Evolutionary conservation across 2,329 filamentous ascomycete genomes (phyloP), one percentile per base, ranked within the genome.

Genomic region (Blumeriella jaapii): DNA sequence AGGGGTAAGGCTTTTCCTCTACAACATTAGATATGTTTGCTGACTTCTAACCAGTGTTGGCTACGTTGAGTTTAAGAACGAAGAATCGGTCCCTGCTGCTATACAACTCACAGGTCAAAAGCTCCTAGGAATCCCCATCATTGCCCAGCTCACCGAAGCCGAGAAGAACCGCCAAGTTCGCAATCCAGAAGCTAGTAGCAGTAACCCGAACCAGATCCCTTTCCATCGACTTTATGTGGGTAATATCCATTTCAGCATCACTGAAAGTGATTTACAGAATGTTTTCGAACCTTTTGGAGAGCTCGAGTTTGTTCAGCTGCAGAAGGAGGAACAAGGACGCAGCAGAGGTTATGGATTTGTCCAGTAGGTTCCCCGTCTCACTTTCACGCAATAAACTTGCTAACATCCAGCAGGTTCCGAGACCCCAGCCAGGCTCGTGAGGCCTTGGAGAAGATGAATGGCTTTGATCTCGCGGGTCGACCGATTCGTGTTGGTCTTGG

Each of bases 231-330:
- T 98, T 41, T 98, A 96, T 61, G 89, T 98, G 50, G 91, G 91
- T 61, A 98, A 98, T 59, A 96, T 98, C 51, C 91, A 98, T 67
- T 98, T 98, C 71, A 95, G 86, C 59, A 93, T 98, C 59, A 95
- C 86, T 56, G 91, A 98, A 63, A 78, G 80, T 59, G 93, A 98
- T 62, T 68, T 98, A 48, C 81, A 89, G 68, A 86, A 89, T 58
- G 86, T 98, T 42, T 98, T 98, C 60, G 85, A 93, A 63, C 89
- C 91, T 1, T 98, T 95, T 61, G 91, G 91, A 52, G 87, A 94
- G 64, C 78, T 98, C 39, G 91, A 96, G 59, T 95, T 95, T 60
- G 87, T 95, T 40, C 87, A 95, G 58, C 71, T 98, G 39, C 93
- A 98, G 60, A 95, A 93, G 63, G 93, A 98, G 54, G 91, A 96